Percentiles rank a stretch among this genome's conserved stretches.
Conservation (phyloP, 176 grass and related monocot species). For the Dendrocalamus sinicus region DNA sequence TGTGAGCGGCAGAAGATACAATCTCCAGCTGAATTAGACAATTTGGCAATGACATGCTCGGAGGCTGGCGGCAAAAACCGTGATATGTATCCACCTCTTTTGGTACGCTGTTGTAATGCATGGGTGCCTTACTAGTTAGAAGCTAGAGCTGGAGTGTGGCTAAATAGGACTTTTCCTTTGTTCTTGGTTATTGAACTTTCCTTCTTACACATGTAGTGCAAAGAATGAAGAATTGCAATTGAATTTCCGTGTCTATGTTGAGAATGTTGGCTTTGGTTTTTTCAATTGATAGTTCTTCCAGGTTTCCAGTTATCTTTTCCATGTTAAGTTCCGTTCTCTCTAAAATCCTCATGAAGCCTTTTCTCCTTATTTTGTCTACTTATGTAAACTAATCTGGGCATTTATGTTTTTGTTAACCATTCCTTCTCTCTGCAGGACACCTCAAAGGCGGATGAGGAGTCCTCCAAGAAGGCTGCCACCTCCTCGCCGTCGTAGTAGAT, state of each 20-base stretch:
- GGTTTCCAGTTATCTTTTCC: neutral
- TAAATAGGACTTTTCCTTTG: neutral
- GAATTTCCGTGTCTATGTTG: neutral
- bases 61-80: too few species aligned
- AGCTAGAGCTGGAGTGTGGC: neutral
- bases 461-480: constrained; percentile 77
- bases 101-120: too few species aligned
- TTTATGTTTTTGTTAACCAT: neutral
- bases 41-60: too few species aligned
- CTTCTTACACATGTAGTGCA: neutral
- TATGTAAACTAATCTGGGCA: neutral
- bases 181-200: neutral
- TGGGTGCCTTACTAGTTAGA: neutral
- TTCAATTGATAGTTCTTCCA: neutral
- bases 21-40: too few species aligned
- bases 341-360: neutral
- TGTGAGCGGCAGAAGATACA: too few species aligned
- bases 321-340: neutral
- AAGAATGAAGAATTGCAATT: neutral
- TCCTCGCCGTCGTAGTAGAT: constrained; percentile 60
- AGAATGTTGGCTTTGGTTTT: neutral
- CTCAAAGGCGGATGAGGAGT: constrained; percentile 71
- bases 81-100: too few species aligned
- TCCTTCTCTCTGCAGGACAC: constrained; percentile 51
- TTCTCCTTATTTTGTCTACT: neutral